Base-by-base conservation (phyloP, 2,329 filamentous ascomycete genomes). In the Sordariomycetes sp. region DNA sequence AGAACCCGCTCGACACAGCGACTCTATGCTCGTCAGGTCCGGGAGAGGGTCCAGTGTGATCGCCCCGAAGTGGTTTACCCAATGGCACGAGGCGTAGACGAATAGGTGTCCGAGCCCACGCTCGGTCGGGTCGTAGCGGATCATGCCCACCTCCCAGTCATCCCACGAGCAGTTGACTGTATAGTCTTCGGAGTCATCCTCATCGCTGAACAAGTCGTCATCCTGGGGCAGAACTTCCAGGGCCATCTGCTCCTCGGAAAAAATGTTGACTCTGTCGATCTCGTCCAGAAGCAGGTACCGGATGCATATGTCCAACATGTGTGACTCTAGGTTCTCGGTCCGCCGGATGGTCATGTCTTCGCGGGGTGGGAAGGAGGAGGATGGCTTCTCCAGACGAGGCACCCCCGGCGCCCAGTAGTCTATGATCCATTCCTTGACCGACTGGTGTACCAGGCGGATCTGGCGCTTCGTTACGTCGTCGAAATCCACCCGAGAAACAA, bases 41-140 rank as follows among this genome's bases (percentile, higher is more conserved):
- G 60, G 60, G 55, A 67, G 62, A 58, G 61, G 54, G 3, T 61
- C 56, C n/a, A 24, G 35, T 6, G 61, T 59, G 55, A 65, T 58
- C 22, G 61, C 61, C 20, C 64, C 60, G 35, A 68, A 66, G 62
- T 72, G 69, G 1, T 70, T 61, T 3, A 65, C 32, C 69, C 70
- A 72, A 52, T 71, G 58, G 60, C 70, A 70, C 51, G 70, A 69
- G 37, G 70, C 68, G 57, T 72, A 72, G 54, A 66, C 64, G 55
- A 72, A 71, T 58, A 65, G 58, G 51, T 61, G 62, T 0, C 64
- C 64, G 40, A 65, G 60, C 24, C 62, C 64, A 58, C 62, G 64
- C 2, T 64, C 62, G n/a, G 46, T 40, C 14, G 62, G 64, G 40
- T 65, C 62, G 50, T 61, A 64, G 57, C 60, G 65, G 57, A 64